phyloP scores from a whole-genome alignment of 495 filamentous ascomycete species.

The Xylaria grammica region DNA sequence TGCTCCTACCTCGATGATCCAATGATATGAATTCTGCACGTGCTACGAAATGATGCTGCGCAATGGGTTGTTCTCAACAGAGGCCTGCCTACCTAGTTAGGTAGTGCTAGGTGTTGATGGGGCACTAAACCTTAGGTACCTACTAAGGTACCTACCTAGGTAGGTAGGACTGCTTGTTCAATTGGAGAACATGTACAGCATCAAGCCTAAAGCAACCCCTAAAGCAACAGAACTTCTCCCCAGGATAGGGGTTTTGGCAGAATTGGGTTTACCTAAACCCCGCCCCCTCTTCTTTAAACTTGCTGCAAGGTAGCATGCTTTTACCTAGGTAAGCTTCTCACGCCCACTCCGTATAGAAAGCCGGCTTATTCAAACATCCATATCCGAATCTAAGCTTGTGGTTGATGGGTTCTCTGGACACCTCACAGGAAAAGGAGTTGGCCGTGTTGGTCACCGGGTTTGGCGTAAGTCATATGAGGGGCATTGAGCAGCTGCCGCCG shows the following conservation, averaged over 20 bases:
- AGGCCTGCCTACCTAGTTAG: too few species aligned
- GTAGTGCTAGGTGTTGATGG: too few species aligned
- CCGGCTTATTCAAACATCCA: not conserved
- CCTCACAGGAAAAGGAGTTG: conserved; percentile 53
- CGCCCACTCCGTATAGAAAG: not conserved
- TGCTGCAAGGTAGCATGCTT: not conserved
- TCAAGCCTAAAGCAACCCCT: too few species aligned
- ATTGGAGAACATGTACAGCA: too few species aligned
- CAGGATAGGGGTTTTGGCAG: not conserved
- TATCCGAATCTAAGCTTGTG: not conserved
- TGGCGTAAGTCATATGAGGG: conserved; percentile 59
- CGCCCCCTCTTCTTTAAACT: not conserved
- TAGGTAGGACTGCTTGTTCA: too few species aligned
- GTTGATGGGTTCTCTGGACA: conserved; percentile 46
- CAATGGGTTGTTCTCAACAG: not conserved
- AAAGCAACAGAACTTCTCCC: not conserved
- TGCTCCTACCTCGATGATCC: not conserved
- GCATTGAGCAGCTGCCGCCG: too few species aligned
- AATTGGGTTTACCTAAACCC: not conserved
- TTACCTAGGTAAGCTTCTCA: not conserved
- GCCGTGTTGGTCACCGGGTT: conserved; percentile 77
- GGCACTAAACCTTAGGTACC: too few species aligned
- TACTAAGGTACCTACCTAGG: too few species aligned
- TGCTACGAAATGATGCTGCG: not conserved
- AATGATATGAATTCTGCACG: not conserved